Base-by-base conservation (phyloP, 2,329 filamentous ascomycete species). In the Lachnellula arida region DNA sequence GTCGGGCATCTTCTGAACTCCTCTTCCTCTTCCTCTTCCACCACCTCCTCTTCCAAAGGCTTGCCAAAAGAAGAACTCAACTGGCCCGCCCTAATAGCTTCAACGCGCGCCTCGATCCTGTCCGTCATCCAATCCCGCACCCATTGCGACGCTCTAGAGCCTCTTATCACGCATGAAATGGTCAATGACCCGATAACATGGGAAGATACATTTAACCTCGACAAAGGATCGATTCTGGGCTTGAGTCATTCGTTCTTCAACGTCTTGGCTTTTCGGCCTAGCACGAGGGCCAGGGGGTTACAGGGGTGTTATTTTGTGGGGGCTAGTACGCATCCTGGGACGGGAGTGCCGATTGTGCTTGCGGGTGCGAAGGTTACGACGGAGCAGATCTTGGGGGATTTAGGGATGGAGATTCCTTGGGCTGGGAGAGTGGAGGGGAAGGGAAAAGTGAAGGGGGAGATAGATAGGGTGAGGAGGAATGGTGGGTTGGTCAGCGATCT, bases 171-270 rank as follows among this genome's bases (percentile, higher is more conserved):
- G 2, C 73, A 85, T 63, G 87, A 91, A 71, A 74, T 77, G 4
- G 72, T 87, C 64, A 88, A 90, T 71, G 85, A 84, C 7, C 87
- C 87, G 0, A 67, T 70, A 4, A 80, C 77, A 3, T 91, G 87
- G 88, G 78, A 84, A 63, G 67, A 75, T 15, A 79, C 76, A 49
- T 91, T 90, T 76, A 91, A 91, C 67, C 81, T 91, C 32, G 85
- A 90, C 71, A 83, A 84, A 67, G 88, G 88, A 14, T 85, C 86
- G 1, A 91, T 91, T 54, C 77, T 91, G 0, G 88, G 87, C 0
- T 74, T 91, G 0, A 83, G 80, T 17, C 87, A 91, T 72, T 81
- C 79, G 32, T 90, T 91, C 74, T 88, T 88, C 75, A 88, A 89
- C 66, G 85, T 88, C 14, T 76, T 89, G 0, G 78, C 78, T 35